Evolutionary conservation across 2,329 filamentous ascomycete genomes (phyloP).

Genomic region (Aspergillus ibericus): DNA sequence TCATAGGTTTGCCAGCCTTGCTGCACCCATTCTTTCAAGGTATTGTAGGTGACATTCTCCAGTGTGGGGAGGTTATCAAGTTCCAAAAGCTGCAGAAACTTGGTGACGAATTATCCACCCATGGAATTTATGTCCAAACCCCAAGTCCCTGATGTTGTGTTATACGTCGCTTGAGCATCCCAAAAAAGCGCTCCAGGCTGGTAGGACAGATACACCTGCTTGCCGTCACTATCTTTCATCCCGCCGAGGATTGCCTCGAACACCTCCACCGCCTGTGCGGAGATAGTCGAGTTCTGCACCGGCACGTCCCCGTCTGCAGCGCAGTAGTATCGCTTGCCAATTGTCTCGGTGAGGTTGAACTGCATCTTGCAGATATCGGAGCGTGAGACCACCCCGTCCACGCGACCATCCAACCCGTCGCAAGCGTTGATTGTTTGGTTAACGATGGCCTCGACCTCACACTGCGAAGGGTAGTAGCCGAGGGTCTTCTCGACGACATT

Average conservation of each 20-base stretch:
- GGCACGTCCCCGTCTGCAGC: slow-evolving; percentile 36
- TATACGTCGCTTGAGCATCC: background rate
- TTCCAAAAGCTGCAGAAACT: background rate
- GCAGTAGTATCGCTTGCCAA: slow-evolving; percentile 49
- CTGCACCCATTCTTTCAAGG: slow-evolving; percentile 53
- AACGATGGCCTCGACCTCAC: slow-evolving; percentile 52
- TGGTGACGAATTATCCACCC: background rate
- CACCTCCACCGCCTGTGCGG: background rate
- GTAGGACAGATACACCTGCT: background rate
- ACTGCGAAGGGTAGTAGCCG: background rate
- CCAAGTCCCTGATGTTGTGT: background rate
- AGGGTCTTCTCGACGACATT: background rate
- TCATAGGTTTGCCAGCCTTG: slow-evolving; percentile 47
- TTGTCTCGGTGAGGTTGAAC: slow-evolving; percentile 47
- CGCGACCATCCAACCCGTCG: slow-evolving; percentile 54
- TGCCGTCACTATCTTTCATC: background rate
- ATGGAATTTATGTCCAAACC: background rate
- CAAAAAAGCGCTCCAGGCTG: background rate
- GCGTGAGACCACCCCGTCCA: slow-evolving; percentile 53
- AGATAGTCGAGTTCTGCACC: background rate
- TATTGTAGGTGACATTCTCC: slow-evolving; percentile 56
- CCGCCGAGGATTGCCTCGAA: background rate
- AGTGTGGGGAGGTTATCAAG: slow-evolving; percentile 29
- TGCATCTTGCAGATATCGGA: slow-evolving; percentile 47
- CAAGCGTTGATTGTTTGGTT: slow-evolving; percentile 55